phyloP scores from a whole-genome alignment of 805 yeast genomes.

The Metschnikowia dekortorum region DNA sequence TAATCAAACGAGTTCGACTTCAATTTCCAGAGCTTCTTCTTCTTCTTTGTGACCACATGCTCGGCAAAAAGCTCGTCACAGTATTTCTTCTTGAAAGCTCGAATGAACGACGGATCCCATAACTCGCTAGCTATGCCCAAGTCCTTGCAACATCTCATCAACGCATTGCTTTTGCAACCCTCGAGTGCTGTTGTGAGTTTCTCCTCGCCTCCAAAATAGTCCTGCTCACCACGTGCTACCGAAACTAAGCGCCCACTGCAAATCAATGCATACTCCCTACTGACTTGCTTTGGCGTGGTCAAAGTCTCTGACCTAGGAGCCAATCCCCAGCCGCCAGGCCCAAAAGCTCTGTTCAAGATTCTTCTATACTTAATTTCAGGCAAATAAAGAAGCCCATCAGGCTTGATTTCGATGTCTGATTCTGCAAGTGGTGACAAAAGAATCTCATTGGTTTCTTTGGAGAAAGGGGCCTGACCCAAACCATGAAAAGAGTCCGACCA shows the following conservation, averaged over 20 bases:
- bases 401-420: conserved; percentile 86
- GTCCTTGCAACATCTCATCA: conserved; percentile 98
- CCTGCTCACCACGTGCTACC: conserved; percentile 94
- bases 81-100: conserved; percentile 34
- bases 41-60: conserved; percentile 73
- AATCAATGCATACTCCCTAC: conserved; percentile 85
- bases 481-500: conserved; percentile 92
- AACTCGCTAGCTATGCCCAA: conserved; percentile 93
- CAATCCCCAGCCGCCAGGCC: conserved; percentile 99
- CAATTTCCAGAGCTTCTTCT: conserved; percentile 85
- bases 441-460: conserved; percentile 53
- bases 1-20: conserved; percentile 78
- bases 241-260: conserved; percentile 86
- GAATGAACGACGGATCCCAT: conserved; percentile 93
- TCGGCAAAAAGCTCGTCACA: conserved; percentile 87
- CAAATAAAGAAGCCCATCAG: conserved; percentile 86
- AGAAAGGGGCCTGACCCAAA: conserved; percentile 73
- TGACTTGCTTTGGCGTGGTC: conserved; percentile 68
- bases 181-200: conserved; percentile 95
- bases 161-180: conserved; percentile 93
- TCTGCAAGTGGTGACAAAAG: conserved; percentile 59
- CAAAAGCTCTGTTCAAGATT: conserved; percentile 83
- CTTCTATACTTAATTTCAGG: conserved; percentile 96
- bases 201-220: conserved; percentile 72
- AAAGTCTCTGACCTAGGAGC: conserved; percentile 88